Base-by-base conservation (phyloP, 768 basidiomycete genomes). In the Epithele typhae region DNA sequence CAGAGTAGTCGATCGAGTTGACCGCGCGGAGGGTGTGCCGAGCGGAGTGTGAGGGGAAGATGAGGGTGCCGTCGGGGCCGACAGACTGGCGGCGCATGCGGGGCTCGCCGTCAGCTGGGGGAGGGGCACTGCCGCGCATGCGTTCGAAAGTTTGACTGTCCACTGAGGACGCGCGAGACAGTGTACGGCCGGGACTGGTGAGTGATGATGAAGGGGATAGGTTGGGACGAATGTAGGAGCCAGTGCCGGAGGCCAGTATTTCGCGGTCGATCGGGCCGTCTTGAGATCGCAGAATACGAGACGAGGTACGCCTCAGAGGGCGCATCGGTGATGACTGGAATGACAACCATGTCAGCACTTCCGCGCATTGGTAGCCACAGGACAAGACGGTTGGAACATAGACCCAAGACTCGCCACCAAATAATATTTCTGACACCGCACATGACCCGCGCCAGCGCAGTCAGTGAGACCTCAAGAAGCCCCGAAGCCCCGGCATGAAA, bases 1-100 rank as follows among this genome's bases (percentile, higher is more conserved):
- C 45, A 30, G 51, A 39, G 32, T 52, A 52, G 42, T 52, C 51
- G 37, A 52, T 44, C 42, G 9, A 44, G 42, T 52, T 47, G 24
- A 52, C 51, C 10, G 51, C 46, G 15, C 41, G 41, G 11, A 52
- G 41, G 34, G 43, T 41, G 38, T 53, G 47, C 23, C 32, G 48
- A 4, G 52, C 52, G 14, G 52, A 53, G 43, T 53, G 52, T 1
- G 35, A 15, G 10, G 37, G 40, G 33, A 47, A 47, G 0, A 35
- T 46, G 14, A 41, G 45, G 3, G 32, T 33, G 2, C 36, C 51
- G 30, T 23, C 25, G 21, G 51, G 50, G 32, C 40, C 46, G 39
- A 47, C 45, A 12, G 45, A 43, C 15, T 52, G 45, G 14, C 50
- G 25, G 14, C 45, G 21, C 37, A 27, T 46, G 30, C 52, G 46